A percentile compares a stretch with the other conserved stretches of the same genome.
These are phyloP conservation scores for Candida manassasensis DNA, from an alignment of 805 yeast genomes.

Conservation along the genomic window DNA sequence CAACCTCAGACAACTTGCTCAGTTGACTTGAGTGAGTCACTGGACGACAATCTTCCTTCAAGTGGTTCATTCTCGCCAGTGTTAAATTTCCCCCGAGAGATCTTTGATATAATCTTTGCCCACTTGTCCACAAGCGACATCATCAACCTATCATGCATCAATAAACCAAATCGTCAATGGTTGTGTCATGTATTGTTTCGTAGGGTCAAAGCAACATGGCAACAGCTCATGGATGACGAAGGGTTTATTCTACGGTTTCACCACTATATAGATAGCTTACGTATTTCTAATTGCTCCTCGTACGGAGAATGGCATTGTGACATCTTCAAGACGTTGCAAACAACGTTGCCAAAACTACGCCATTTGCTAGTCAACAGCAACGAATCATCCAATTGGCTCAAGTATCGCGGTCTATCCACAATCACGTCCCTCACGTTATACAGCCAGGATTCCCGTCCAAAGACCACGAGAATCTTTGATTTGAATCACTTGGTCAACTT, in stretches of 20 bases:
- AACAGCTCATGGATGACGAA: slow-evolving; percentile 3
- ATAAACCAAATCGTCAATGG: slow-evolving; percentile 14
- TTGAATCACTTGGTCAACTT: slow-evolving; percentile 41
- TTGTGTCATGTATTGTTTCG: slow-evolving; percentile 17
- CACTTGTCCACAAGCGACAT: slow-evolving; percentile 8
- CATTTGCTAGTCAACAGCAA: slow-evolving; percentile 26
- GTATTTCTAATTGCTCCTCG: slow-evolving; percentile 26
- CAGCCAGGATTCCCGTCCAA: not conserved
- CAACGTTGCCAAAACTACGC: slow-evolving; percentile 18
- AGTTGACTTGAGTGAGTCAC: no score
- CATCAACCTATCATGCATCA: slow-evolving; percentile 13
- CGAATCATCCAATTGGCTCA: slow-evolving; percentile 39
- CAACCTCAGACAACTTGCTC: no score
- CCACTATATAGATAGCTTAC: slow-evolving; percentile 17
- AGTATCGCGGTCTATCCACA: slow-evolving; percentile 20
- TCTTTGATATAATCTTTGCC: slow-evolving; percentile 4
- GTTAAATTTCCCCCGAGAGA: slow-evolving; percentile 7
- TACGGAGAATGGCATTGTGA: slow-evolving; percentile 36
- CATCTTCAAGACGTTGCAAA: slow-evolving; percentile 18
- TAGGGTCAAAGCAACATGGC: slow-evolving; percentile 24
- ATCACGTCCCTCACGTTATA: slow-evolving; percentile 5
- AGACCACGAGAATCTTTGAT: slow-evolving; percentile 31
- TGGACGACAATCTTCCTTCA: no score
- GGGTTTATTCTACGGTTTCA: slow-evolving; percentile 9
- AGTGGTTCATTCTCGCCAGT: no score